Evolutionary conservation across 306 rosid genomes (phyloP).

Genomic region (Prunus dulcis): DNA sequence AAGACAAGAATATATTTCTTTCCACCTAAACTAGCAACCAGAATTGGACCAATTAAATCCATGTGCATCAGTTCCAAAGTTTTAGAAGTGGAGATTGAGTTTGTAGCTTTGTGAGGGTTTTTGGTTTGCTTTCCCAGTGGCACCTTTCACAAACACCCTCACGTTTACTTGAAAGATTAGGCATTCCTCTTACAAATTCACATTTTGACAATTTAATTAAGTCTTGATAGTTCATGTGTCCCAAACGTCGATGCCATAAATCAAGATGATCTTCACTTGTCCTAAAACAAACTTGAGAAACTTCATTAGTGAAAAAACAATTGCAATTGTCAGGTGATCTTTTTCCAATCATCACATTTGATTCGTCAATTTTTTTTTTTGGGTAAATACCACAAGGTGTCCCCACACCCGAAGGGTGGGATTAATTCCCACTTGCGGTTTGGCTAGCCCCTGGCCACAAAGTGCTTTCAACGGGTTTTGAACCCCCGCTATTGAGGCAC

Average conservation of each 20-base stretch:
- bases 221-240: background rate
- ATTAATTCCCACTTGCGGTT: no score
- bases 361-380: no score
- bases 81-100: background rate
- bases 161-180: background rate
- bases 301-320: background rate
- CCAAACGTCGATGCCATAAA: background rate
- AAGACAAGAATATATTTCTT: no score
- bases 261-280: background rate
- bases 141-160: background rate
- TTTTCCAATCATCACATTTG: background rate
- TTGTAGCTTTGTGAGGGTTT: background rate
- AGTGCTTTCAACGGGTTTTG: no score
- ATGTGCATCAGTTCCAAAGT: background rate
- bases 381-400: no score
- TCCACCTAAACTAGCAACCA: background rate
- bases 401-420: no score
- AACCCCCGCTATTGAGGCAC: no score
- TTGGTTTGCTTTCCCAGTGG: background rate
- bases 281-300: background rate
- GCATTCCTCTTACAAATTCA: background rate
- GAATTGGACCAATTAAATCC: background rate
- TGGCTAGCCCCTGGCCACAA: no score
- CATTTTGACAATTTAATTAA: background rate
- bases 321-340: background rate